Percentiles rank a stretch among this genome's conserved stretches.
phyloP scores from a whole-genome alignment of 169 alveolate species.

The Babesia divergens region DNA sequence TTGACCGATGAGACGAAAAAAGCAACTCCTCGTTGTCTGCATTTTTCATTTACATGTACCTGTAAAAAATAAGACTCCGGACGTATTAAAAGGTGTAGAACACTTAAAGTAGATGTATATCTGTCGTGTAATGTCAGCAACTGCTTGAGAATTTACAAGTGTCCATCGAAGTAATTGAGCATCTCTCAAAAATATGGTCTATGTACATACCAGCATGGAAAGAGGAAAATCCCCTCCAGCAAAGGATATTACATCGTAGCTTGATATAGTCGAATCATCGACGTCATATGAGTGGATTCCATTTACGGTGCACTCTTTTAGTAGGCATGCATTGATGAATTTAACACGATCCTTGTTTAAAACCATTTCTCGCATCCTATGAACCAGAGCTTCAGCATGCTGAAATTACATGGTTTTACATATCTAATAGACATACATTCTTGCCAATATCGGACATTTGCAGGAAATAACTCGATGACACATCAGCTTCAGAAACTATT shows the following conservation, averaged over 20 bases:
- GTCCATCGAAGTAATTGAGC: no score
- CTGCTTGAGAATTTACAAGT: no score
- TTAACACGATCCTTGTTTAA: neutral
- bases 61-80: neutral
- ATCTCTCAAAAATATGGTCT: no score
- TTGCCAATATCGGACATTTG: constrained; percentile 31
- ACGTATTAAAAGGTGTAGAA: neutral
- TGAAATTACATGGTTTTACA: neutral
- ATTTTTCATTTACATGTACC: constrained; percentile 33
- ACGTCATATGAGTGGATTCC: neutral
- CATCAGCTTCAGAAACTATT: constrained; percentile 35
- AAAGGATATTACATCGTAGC: constrained; percentile 50
- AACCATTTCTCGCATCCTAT: constrained; percentile 29
- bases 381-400: constrained; percentile 35
- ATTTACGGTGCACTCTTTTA: neutral
- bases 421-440: neutral
- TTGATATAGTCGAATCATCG: constrained; percentile 17
- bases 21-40: constrained; percentile 62
- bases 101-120: neutral
- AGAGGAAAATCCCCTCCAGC: constrained; percentile 67
- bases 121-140: neutral
- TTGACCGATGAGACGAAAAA: constrained; percentile 63
- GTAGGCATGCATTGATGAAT: neutral
- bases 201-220: constrained; percentile 55
- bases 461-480: constrained; percentile 30